Evolutionary conservation across 805 yeast genomes (phyloP), one percentile per base, ranked within the genome.

Genomic region (Clavispora santaluciae): DNA sequence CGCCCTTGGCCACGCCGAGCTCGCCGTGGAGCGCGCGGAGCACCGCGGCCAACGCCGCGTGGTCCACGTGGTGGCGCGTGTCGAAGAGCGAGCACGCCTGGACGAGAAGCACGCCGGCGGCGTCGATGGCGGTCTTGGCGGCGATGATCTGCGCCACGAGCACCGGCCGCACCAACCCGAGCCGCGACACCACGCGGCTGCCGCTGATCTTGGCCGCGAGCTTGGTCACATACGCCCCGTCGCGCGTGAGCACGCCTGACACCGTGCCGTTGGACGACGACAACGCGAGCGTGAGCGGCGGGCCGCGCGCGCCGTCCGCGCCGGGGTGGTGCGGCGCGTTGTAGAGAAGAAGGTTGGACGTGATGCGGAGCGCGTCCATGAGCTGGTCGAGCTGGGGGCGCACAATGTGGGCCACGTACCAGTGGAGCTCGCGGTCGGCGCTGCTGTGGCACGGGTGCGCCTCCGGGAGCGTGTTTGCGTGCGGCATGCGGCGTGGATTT

Each of bases 211-310:
- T 53, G 42, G 61, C 72, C 39, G 69, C 70, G 45, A 82, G 56
- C 22, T 74, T 75, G 1, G 73, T 65, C 5, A 83, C 64, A 45
- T 72, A 71, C 10, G 73, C 69, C 6, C 82, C 81, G 39, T 68
- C 72, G 38, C 90, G 58, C 0, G 77, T 74, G 0, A 83, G 56
- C 1, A 78, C 68, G 0, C 91, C 91, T 44, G 81, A 80, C 12
- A 82, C 59, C 3, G 68, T 60, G 42, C 79, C 83, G 40, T 79
- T 74, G 12, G 70, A 63, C 0, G 80, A 69, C 0, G 80, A 66
- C 6, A 83, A 60, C 0, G 89, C 85, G 38, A 83, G 63, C 42
- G 75, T 80, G 39, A 78, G 70, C 13, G 49, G 30, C 21, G 70
- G 69, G 1, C 71, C 72, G 11, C 65, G 41, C 40, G 59, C 64